Evolutionary conservation across 2,329 filamentous ascomycete genomes (phyloP).

Genomic region (Alternaria atra): DNA sequence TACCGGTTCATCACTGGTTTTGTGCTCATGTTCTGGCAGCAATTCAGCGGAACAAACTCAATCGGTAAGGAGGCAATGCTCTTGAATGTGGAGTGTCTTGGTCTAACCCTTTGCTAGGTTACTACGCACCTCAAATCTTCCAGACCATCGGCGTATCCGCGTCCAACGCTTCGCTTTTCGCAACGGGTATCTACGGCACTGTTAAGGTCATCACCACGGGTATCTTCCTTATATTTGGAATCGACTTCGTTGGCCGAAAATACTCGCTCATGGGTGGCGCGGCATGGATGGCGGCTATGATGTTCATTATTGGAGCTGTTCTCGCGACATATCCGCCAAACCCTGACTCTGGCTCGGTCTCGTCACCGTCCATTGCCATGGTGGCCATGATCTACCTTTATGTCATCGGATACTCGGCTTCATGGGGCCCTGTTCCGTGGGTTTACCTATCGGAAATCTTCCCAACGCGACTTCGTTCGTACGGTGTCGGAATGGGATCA

Average conservation of each 20-base stretch:
- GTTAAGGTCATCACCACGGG: slow-evolving; percentile 76
- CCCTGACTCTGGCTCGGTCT: slow-evolving; percentile 41
- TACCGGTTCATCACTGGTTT: slow-evolving; percentile 73
- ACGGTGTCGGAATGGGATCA: slow-evolving; percentile 76
- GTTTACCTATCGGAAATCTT: slow-evolving; percentile 80
- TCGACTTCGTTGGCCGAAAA: slow-evolving; percentile 70
- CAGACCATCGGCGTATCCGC: slow-evolving; percentile 69
- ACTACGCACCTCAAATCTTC: slow-evolving; percentile 78
- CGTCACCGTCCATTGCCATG: slow-evolving; percentile 65
- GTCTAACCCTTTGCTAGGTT: slow-evolving; percentile 54
- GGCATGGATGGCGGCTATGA: slow-evolving; percentile 67
- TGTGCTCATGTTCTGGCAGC: slow-evolving; percentile 82
- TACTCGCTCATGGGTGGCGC: slow-evolving; percentile 73
- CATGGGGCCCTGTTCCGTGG: slow-evolving; percentile 80
- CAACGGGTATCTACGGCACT: slow-evolving; percentile 70
- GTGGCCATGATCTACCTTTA: slow-evolving; percentile 79
- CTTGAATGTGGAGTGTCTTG: background rate
- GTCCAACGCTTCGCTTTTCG: slow-evolving; percentile 13
- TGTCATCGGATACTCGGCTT: slow-evolving; percentile 74
- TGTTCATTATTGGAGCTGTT: slow-evolving; percentile 71
- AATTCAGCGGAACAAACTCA: slow-evolving; percentile 78
- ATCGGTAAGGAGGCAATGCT: slow-evolving; percentile 48
- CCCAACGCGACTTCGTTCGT: slow-evolving; percentile 68
- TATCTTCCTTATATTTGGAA: slow-evolving; percentile 73
- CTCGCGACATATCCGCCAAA: slow-evolving; percentile 56